Base-by-base conservation (phyloP, 2,329 filamentous ascomycete genomes). In the Ceratocystis papillata region DNA sequence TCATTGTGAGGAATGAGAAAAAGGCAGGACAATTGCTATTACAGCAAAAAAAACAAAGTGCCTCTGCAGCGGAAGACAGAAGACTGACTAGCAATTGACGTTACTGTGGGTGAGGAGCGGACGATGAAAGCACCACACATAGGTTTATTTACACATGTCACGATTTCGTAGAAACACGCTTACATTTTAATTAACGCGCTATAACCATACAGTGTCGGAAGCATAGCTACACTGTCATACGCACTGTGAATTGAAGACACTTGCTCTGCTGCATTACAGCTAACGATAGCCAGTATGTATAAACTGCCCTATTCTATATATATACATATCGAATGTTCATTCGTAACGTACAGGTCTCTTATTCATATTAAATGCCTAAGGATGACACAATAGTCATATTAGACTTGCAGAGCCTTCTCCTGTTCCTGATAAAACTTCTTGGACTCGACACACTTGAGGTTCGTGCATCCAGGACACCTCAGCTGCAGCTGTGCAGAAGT, bases 401-500 rank as follows among this genome's bases (percentile, higher is more conserved):
- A 59, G n/a, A n/a, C 22, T 30, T 57, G 4, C 37, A 67, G 45
- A 15, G 48, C 55, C 41, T 64, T 61, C 28, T 65, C 59, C 63
- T 67, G 63, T 12, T 48, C 41, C 15, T 61, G n/a, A 73, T 87
- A 87, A 74, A 87, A 87, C 71, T 81, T 83, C 76, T 88, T 88
- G 64, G 86, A 87, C 76, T 92, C 90, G 65, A 87, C 76, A 76
- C 94, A 99, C 71, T 87, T 83, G 72, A 95, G 90, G 73, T 89
- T 97, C 76, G 85, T 92, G 78, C 94, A 99, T 5, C 89, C 92
- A 1, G 95, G 94, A 77, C 94, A 99, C 71, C 94, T 85, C 70
- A 99, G 77, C 7, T 85, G 85, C 89, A 99, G 91, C 77, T 97
- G 94, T 66, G 79, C 79, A 37, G 89, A 95, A 74, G 89, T 93